These are phyloP conservation scores for Pseudohalonectria lignicola DNA, from an alignment of 2,329 filamentous ascomycete genomes.

Conservation along the genomic window DNA sequence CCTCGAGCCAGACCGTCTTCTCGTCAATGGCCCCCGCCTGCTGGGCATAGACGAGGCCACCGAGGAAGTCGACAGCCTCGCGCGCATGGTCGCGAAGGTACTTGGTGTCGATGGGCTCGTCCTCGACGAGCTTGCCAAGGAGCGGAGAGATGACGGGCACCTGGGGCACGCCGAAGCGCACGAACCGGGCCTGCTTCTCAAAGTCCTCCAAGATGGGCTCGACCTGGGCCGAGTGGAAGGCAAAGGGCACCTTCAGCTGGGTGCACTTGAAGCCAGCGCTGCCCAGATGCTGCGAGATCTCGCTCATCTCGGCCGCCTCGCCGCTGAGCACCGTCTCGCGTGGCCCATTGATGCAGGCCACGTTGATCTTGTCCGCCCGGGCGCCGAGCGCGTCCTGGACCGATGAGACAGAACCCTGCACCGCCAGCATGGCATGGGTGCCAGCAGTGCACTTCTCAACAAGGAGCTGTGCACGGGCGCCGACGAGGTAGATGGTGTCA, in stretches of 20 bases:
- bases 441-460: slow-evolving; percentile 52
- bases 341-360: slow-evolving; percentile 67
- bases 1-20: slow-evolving; percentile 60
- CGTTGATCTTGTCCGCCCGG: slow-evolving; percentile 26
- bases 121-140: slow-evolving; percentile 47
- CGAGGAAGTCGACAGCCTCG: slow-evolving; percentile 58
- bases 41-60: slow-evolving; percentile 47
- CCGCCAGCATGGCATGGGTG: slow-evolving; percentile 49
- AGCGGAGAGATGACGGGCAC: slow-evolving; percentile 60
- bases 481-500: slow-evolving; percentile 64
- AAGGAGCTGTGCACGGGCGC: slow-evolving; percentile 53
- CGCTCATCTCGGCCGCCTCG: slow-evolving; percentile 25
- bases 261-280: slow-evolving; percentile 28
- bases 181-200: slow-evolving; percentile 27
- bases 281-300: slow-evolving; percentile 26
- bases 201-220: slow-evolving; percentile 48
- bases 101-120: slow-evolving; percentile 42
- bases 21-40: slow-evolving; percentile 49
- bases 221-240: slow-evolving; percentile 42
- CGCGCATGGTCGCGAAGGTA: slow-evolving; percentile 58
- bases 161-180: slow-evolving; percentile 30
- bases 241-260: slow-evolving; percentile 37
- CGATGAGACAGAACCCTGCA: slow-evolving; percentile 35
- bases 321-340: slow-evolving; percentile 62
- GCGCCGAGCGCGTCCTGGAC: slow-evolving; percentile 40